Conservation (phyloP, 2,329 filamentous ascomycete genomes). For the Orbilia brochopaga region DNA sequence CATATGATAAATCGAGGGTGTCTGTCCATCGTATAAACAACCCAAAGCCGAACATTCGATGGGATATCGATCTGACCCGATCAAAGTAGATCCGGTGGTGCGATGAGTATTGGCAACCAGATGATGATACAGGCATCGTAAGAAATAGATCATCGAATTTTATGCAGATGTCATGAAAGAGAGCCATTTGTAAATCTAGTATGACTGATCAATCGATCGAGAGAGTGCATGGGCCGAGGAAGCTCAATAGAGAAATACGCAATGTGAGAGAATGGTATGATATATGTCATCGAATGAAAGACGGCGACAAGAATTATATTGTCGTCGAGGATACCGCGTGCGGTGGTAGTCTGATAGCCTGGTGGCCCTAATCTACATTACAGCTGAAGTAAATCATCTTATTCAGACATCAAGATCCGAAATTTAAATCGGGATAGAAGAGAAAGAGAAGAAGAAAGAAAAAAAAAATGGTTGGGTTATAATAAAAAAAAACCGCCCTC, state of each 20-base stretch:
- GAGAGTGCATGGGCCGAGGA: neutral
- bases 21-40: too few relatives aligned
- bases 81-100: too few relatives aligned
- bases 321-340: too few relatives aligned
- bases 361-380: conserved; percentile 50
- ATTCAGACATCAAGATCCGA: conserved; percentile 44
- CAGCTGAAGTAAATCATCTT: conserved; percentile 35
- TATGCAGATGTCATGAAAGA: too few relatives aligned
- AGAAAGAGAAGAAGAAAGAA: conserved; percentile 3
- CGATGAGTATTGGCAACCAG: too few relatives aligned
- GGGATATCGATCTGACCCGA: too few relatives aligned
- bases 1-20: too few relatives aligned
- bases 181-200: conserved; percentile 6
- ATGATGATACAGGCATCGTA: too few relatives aligned
- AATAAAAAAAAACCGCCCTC: conserved; percentile 1
- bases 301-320: neutral
- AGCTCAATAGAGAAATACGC: neutral
- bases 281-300: neutral
- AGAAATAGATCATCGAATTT: too few relatives aligned
- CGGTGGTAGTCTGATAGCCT: neutral
- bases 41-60: too few relatives aligned
- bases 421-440: too few relatives aligned
- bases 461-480: neutral
- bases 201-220: neutral
- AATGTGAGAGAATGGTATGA: neutral